phyloP scores from a whole-genome alignment of 1,284 basidiomycete species.

The Bjerkandera adusta region DNA sequence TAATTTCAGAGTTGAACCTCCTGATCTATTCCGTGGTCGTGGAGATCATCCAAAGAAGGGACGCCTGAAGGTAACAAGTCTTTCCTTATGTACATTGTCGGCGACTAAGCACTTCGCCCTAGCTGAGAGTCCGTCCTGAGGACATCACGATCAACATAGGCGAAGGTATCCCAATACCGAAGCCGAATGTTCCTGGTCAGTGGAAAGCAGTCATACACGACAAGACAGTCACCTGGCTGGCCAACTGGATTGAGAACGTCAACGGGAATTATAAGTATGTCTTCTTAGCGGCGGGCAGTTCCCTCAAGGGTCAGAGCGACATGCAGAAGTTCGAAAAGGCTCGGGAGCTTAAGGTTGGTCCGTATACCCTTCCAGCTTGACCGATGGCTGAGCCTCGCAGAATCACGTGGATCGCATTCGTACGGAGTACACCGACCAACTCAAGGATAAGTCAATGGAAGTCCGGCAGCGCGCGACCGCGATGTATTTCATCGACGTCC shows the following conservation, averaged over 20 bases:
- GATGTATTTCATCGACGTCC: slow-evolving; percentile 95
- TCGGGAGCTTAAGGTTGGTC: slow-evolving; percentile 82
- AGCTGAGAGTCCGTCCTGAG: slow-evolving; percentile 87
- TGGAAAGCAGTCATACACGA: slow-evolving; percentile 89
- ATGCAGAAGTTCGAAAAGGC: slow-evolving; percentile 97
- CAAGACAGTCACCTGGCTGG: slow-evolving; percentile 95
- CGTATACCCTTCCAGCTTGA: neutral
- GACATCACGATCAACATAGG: slow-evolving; percentile 96
- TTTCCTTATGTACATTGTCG: slow-evolving; percentile 9
- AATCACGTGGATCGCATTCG: slow-evolving; percentile 89
- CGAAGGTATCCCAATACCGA: slow-evolving; percentile 66
- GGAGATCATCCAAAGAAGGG: slow-evolving; percentile 99
- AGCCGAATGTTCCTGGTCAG: slow-evolving; percentile 84
- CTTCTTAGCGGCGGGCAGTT: slow-evolving; percentile 91
- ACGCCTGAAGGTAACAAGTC: slow-evolving; percentile 75
- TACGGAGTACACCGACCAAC: slow-evolving; percentile 79
- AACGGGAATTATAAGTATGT: slow-evolving; percentile 95
- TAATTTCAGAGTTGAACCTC: slow-evolving; percentile 98
- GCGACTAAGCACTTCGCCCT: slow-evolving; percentile 3
- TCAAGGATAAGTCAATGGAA: slow-evolving; percentile 89
- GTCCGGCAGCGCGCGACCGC: slow-evolving; percentile 93
- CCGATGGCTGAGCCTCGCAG: slow-evolving; percentile 39
- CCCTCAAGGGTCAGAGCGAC: slow-evolving; percentile 95
- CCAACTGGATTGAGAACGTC: slow-evolving; percentile 96
- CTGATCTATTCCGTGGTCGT: slow-evolving; percentile 94